Base-by-base conservation (phyloP, 2,329 filamentous ascomycete species). In the Apiospora sp. region DNA sequence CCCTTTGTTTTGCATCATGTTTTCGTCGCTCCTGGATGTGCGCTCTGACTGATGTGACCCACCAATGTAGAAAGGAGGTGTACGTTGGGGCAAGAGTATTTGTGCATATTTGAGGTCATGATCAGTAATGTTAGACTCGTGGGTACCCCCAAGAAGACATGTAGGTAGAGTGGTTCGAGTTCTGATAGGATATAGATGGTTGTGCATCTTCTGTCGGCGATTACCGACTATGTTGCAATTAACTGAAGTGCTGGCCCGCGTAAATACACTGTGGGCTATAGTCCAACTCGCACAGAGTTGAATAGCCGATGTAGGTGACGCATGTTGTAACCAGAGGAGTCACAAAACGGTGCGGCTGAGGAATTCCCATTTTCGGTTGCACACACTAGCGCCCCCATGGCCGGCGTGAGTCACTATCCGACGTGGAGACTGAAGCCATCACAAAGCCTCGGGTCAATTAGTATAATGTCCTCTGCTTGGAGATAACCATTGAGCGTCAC, bases 31-130 rank as follows among this genome's bases (percentile, higher is more conserved):
- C 27, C 30, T 16, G 16, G 4, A 22, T 37, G 16, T 12, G 30
- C 12, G 30, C 54, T 61, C 19, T 30, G 88, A 13, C 67, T 68
- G 67, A 68, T 14, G n/a, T 6, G 67, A 19, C 27, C 13, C n/a
- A n/a, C 67, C 44, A 19, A 30, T 24, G 1, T 61, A 73, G 37
- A 73, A 73, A 72, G 72, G 72, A n/a, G 72, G 70, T 30, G 72
- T 73, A 14, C 54, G 72, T 41, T 73, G 87, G 87, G 86, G 85
- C 0, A 83, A 82, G 76, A 78, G 80, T 12, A 84, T 87, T 0
- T 85, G 84, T 75, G 81, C 83, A 54, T 89, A 86, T 77, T 74
- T 89, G 72, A 80, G 86, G 43, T 79, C 79, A 22, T 70, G n/a
- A 54, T 30, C 7, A n/a, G 41, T 19, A 30, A n/a, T 13, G 58